Conservation (phyloP, 345 rosid species). For the Citrus sp. region DNA sequence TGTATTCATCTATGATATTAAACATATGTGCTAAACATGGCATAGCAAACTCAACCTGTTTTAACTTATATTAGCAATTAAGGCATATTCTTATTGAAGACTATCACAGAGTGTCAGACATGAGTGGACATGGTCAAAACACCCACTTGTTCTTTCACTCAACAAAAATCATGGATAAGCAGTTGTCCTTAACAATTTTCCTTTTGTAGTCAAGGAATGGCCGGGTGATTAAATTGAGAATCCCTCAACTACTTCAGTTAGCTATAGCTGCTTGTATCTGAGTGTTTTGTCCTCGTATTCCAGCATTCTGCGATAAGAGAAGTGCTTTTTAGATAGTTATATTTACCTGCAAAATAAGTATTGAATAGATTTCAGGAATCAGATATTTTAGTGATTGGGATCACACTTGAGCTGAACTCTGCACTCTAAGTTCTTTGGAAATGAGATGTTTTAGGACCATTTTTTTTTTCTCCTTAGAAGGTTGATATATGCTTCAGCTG, state of each 20-base stretch:
- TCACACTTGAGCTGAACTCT: neutral
- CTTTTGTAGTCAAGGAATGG: neutral
- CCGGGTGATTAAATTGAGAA: neutral
- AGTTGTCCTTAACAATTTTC: neutral
- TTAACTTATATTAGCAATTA: neutral
- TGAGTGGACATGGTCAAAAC: neutral
- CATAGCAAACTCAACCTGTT: neutral
- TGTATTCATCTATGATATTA: neutral
- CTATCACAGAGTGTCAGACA: neutral
- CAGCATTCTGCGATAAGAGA: neutral
- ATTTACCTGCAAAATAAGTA: neutral
- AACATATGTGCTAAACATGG: neutral
- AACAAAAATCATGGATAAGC: neutral
- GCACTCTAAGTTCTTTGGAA: neutral
- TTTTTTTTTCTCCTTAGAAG: neutral
- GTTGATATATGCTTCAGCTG: neutral
- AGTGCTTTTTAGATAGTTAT: neutral
- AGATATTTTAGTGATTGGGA: neutral
- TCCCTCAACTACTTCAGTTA: neutral
- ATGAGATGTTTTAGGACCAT: neutral
- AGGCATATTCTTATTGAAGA: neutral
- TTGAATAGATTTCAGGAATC: neutral
- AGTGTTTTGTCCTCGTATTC: neutral
- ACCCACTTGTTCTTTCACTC: neutral
- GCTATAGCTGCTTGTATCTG: neutral